Evolutionary conservation across 164 flowering plant genomes (phyloP).

Genomic region (Chimonanthus praecox): DNA sequence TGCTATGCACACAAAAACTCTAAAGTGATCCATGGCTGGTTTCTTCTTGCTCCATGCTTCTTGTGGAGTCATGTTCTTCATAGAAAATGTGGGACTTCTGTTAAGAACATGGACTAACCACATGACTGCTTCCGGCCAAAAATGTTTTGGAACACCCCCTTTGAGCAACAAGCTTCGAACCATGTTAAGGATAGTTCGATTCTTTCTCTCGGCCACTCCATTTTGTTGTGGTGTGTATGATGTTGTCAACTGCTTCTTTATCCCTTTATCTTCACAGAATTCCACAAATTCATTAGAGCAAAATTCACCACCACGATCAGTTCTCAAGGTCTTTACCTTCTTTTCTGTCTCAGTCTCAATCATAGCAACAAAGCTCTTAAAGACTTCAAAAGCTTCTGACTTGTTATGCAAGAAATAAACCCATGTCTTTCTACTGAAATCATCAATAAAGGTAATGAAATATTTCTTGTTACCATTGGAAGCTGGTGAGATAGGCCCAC

Average conservation of each 20-base stretch:
- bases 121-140: neutral
- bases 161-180: neutral
- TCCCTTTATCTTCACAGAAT: neutral
- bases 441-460: neutral
- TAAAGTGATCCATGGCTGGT: no score
- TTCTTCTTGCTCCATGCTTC: neutral
- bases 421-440: no score
- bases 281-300: neutral
- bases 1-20: no score
- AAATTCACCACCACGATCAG: neutral
- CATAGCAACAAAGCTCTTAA: no score
- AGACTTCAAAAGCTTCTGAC: no score
- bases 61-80: neutral
- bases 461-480: neutral
- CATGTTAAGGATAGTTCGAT: neutral
- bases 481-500: neutral
- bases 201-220: neutral
- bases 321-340: neutral
- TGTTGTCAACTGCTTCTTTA: neutral
- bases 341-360: neutral
- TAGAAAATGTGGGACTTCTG: neutral
- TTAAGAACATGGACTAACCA: neutral
- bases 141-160: neutral
- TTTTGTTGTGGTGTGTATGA: neutral
- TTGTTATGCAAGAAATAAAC: neutral